Base-by-base conservation (phyloP, 2,329 filamentous ascomycete genomes). In the Aspergillus puulaauensis region DNA sequence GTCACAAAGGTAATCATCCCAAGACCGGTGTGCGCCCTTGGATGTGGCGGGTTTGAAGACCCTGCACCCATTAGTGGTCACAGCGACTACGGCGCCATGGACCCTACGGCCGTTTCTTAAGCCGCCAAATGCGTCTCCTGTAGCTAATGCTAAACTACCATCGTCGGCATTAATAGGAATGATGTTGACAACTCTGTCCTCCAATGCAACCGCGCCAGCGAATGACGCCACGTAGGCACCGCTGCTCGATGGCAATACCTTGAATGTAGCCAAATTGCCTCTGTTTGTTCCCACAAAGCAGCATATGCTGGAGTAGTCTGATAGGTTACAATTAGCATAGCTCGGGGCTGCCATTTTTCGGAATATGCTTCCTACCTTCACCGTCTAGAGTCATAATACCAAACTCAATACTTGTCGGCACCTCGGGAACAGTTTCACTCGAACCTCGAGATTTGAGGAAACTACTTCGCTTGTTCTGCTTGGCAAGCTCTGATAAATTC, bases 1-100 rank as follows among this genome's bases (percentile, higher is more conserved):
- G 67, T 96, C 89, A 70, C 93, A 98, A 41, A 96, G 79, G 58
- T 82, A 85, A 64, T 90, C 87, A 67, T 96, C 92, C 76, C 95
- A 98, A 1, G 87, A 86, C 67, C 95, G 96, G 55, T 92, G 90
- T 0, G 93, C 93, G n/a, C 93, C 95, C 75, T 96, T 98, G 19
- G 87, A 82, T 1, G 85, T 85, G 3, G 91, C 87, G 0, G 95
- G 93, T 63, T 88, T 90, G 80, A 97, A 96, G 49, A 99, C 86
- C 56, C 93, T 86, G n/a, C 87, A 88, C 66, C 92, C 91, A 3
- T 83, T 83, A 41, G 79, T 76, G 1, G 88, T 90, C 73, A 93
- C 90, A 57, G 86, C 91, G 46, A 98, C 82, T 11, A 99, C 76
- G 2, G 90, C 86, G 14, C 95, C 95, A 64, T 95, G 87, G 2